phyloP scores from a whole-genome alignment of 495 filamentous ascomycete species.

The Tetracladium setigerum region DNA sequence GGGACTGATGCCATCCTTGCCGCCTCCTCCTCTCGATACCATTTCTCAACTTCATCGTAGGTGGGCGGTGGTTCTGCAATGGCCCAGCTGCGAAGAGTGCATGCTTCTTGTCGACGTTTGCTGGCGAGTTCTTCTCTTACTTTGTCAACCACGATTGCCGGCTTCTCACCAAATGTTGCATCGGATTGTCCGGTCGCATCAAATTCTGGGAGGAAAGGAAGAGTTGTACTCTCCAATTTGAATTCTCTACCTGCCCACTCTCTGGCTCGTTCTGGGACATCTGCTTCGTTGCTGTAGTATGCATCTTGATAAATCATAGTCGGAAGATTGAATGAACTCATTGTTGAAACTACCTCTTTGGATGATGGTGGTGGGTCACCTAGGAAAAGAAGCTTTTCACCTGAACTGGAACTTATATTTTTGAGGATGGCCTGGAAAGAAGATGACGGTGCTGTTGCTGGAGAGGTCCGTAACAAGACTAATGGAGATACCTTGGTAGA shows the following conservation, averaged over 20 bases:
- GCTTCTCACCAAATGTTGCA: conserved; percentile 48
- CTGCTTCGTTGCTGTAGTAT: conserved; percentile 77
- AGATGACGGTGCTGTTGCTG: not conserved
- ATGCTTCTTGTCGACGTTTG: conserved; percentile 39
- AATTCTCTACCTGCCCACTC: conserved; percentile 91
- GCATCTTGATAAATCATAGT: conserved; percentile 75
- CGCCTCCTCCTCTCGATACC: conserved; percentile 41
- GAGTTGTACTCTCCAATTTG: conserved; percentile 61
- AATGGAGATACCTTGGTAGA: not conserved
- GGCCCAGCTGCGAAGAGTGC: conserved; percentile 57
- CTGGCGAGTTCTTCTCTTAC: conserved; percentile 41
- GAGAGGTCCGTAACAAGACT: not conserved
- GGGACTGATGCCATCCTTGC: not conserved
- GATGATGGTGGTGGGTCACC: conserved; percentile 29
- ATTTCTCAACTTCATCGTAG: conserved; percentile 59
- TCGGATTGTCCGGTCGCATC: conserved; percentile 53
- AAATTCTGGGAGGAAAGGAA: conserved; percentile 75
- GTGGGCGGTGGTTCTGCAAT: conserved; percentile 60
- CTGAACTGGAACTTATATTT: no score
- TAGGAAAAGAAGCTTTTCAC: conserved; percentile 19
- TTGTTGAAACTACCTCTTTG: conserved; percentile 33
- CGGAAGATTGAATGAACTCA: conserved; percentile 34
- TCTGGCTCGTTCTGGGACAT: conserved; percentile 70
- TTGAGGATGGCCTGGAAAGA: no score
- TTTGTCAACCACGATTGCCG: conserved; percentile 35